Evolutionary conservation across 2,329 filamentous ascomycete species (phyloP), one percentile per base, ranked within the genome.

Genomic region (Pseudocercospora eumusae): DNA sequence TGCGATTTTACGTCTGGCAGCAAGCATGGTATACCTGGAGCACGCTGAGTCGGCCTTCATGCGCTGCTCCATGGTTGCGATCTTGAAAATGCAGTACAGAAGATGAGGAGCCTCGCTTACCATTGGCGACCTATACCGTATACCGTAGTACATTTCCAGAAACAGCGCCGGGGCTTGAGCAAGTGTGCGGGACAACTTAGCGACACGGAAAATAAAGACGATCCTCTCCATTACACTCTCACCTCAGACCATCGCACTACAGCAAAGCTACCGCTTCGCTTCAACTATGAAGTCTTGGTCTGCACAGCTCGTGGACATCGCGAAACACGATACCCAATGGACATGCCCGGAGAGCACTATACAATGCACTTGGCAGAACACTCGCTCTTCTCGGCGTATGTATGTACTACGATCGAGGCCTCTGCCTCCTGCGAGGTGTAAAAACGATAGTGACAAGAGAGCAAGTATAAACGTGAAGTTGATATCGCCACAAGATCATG

Each of bases 181-280:
- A 45, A 20, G 42, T 53, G 45, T 52, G 18, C 15, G 45, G 28
- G 13, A 28, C 33, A 23, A 27, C 57, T 33, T 52, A 25, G 47
- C n/a, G 52, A 20, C 25, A 52, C 52, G 47, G 49, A 33, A 33
- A 59, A 40, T 59, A 47, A 31, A 23, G 40, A 36, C 28, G 49
- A 54, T 47, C 31, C 2, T 28, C 56, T 33, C 23, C 56, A 28
- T 8, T n/a, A 36, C 44, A 21, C 44, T 31, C 40, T 49, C 31
- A 21, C 25, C 25, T 36, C 31, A 59, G 6, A 40, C 23, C 6
- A 27, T 21, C 15, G 57, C 42, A 40, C 42, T 45, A 21, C 42
- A 45, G 57, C 57, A 53, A 20, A 47, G 57, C 36, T 36, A 49
- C 42, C n/a, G n/a, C 57, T 47, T 60, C 33, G 57, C 57, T 36